These are phyloP conservation scores for Dovyalis caffra DNA, from an alignment of 345 rosid species.

Conservation along the genomic window DNA sequence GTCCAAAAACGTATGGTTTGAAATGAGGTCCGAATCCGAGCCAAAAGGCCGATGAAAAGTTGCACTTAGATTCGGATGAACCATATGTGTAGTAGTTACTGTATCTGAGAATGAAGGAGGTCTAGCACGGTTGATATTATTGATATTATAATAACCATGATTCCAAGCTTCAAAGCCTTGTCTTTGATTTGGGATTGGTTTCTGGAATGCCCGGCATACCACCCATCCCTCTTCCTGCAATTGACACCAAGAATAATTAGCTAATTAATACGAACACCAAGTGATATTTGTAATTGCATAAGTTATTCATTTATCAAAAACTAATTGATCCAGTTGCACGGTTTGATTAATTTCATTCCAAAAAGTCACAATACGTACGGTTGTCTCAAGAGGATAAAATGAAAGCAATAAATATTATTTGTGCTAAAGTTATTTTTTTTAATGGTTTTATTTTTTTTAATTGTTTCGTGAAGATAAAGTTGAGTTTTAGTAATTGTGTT, in stretches of 20 bases:
- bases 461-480: not conserved
- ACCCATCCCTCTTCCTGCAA: slow-evolving; percentile 99
- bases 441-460: too few relatives aligned
- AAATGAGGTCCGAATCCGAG: slow-evolving; percentile 24
- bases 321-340: too few relatives aligned
- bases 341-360: too few relatives aligned
- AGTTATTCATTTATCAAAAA: too few relatives aligned
- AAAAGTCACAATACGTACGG: too few relatives aligned
- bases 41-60: slow-evolving; percentile 22
- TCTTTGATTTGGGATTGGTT: slow-evolving; percentile 76
- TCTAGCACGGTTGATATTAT: slow-evolving; percentile 20
- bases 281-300: not conserved
- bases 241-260: not conserved
- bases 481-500: not conserved
- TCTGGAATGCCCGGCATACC: slow-evolving; percentile 88
- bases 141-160: slow-evolving; percentile 43
- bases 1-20: slow-evolving; percentile 30
- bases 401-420: not conserved
- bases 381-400: too few relatives aligned
- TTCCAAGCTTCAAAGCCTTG: slow-evolving; percentile 72
- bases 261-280: not conserved
- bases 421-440: not conserved
- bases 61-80: slow-evolving; percentile 18
- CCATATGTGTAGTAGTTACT: not conserved
- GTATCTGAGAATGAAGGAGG: slow-evolving; percentile 23